Evolutionary conservation across 371 early-diverging fungal species (phyloP), one percentile per base, ranked within the genome.

Genomic region (Mortierella sp.): DNA sequence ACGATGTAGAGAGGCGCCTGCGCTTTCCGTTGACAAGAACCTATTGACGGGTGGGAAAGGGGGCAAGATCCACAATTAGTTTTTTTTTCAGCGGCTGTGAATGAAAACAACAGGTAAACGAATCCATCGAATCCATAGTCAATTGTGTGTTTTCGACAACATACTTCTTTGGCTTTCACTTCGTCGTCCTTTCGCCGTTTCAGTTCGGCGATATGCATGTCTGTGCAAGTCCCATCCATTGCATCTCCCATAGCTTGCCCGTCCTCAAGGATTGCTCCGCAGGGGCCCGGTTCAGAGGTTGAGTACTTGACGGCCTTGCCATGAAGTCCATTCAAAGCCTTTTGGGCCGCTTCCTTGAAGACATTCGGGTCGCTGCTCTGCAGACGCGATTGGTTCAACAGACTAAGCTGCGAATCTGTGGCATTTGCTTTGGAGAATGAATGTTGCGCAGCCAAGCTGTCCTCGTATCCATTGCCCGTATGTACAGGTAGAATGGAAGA

Each of bases 311-410:
- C 24, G 39, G 14, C 24, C 7, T 38, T 54, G 26, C 53, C 34
- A 13, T 14, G 7, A 51, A 56, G 16, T 1, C 57, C 45, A 26
- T 31, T 23, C 30, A 63, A 34, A 4, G 64, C 73, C 24, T 63
- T 49, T 39, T 67, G 73, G 6, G 73, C 64, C 1, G 64, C 61
- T 7, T 60, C 71, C 43, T 65, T 65, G 38, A 65, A 61, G 31
- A 45, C 13, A 14, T 34, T 45, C 3, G 61, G 54, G 6, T n/a
- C 55, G 21, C 30, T 48, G 3, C 10, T 54, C 38, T 54, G 54
- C 3, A 60, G 42, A 16, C 60, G 61, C 0, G 54, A 46, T 21
- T 59, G 54, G 27, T 42, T 46, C 42, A 63, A 30, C 6, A 31
- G 19, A 13, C 19, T 26, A 0, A 50, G 19, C 43, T 54, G 55